Evolutionary conservation across 2,329 filamentous ascomycete species (phyloP).

Genomic region (Neoascochyta sp.): DNA sequence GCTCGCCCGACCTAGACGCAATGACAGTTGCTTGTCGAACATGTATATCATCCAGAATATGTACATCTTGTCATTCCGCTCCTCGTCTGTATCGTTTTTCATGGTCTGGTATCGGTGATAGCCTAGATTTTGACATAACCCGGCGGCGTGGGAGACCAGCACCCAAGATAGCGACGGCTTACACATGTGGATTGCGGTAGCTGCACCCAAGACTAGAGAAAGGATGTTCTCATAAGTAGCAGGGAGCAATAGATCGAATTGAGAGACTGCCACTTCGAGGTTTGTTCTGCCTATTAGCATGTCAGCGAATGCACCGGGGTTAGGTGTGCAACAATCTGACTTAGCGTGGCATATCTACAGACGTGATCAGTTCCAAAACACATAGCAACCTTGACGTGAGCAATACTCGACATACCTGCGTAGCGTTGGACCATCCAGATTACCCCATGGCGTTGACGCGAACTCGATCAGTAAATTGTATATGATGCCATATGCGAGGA

Average conservation of each 20-base stretch:
- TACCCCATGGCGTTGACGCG: constrained; percentile 8
- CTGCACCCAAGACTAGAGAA: constrained; percentile 30
- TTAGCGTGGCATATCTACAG: constrained; percentile 5
- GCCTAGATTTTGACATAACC: constrained; percentile 32
- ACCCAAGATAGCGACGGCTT: constrained; percentile 37
- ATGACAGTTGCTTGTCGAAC: constrained; percentile 39
- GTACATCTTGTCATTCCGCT: constrained; percentile 27
- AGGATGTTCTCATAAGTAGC: constrained; percentile 38
- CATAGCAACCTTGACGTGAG: no score
- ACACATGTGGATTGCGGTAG: constrained; percentile 33
- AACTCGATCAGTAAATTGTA: constrained; percentile 31
- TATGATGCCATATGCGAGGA: constrained; percentile 30
- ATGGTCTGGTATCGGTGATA: constrained; percentile 37
- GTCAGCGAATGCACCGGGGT: not conserved
- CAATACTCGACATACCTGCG: no score
- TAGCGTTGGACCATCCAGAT: no score
- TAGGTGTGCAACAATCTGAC: constrained; percentile 1
- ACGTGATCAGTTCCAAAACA: no score
- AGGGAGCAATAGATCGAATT: constrained; percentile 33
- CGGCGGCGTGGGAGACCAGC: constrained; percentile 30
- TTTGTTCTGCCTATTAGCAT: constrained; percentile 38
- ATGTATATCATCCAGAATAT: constrained; percentile 40
- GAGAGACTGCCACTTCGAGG: constrained; percentile 39
- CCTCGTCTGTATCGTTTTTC: constrained; percentile 29
- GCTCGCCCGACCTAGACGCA: constrained; percentile 37